Percentiles rank a stretch among this genome's conserved stretches.
phyloP scores from a whole-genome alignment of 2,329 filamentous ascomycete species.

The Incumbomyces lentus region DNA sequence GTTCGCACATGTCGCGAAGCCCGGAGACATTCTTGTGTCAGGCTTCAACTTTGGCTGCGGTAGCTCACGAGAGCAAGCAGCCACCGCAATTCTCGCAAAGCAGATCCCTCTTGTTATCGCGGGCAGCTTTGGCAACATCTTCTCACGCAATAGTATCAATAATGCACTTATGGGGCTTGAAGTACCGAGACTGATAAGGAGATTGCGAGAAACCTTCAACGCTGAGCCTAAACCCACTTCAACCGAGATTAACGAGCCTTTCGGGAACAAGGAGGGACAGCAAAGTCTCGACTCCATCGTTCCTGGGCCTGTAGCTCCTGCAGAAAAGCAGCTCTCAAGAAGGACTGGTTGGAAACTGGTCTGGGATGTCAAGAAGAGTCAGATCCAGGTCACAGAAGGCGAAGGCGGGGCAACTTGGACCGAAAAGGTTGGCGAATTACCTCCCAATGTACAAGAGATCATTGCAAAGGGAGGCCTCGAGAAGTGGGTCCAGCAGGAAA shows the following conservation, averaged over 20 bases:
- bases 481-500: conserved; percentile 69
- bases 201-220: conserved; percentile 27
- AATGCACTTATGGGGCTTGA: conserved; percentile 31
- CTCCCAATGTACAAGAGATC: conserved; percentile 77
- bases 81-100: conserved; percentile 74
- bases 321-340: conserved; percentile 51
- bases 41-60: conserved; percentile 89
- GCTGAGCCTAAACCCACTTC: conserved; percentile 32
- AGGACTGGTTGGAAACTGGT: conserved; percentile 73
- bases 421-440: conserved; percentile 72
- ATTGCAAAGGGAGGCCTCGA: conserved; percentile 68
- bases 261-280: conserved; percentile 26
- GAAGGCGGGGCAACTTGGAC: conserved; percentile 58
- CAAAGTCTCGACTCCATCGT: conserved; percentile 41
- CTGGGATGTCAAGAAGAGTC: conserved; percentile 68
- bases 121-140: conserved; percentile 77
- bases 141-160: conserved; percentile 48
- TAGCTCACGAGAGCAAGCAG: conserved; percentile 72
- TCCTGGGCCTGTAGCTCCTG: conserved; percentile 31
- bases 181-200: conserved; percentile 26
- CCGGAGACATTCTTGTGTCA: conserved; percentile 70
- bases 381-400: conserved; percentile 61
- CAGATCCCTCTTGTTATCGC: conserved; percentile 69
- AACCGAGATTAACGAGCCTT: conserved; percentile 39
- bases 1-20: conserved; percentile 54